Evolutionary conservation across 2,329 filamentous ascomycete genomes (phyloP).

Genomic region (Capronia americana): DNA sequence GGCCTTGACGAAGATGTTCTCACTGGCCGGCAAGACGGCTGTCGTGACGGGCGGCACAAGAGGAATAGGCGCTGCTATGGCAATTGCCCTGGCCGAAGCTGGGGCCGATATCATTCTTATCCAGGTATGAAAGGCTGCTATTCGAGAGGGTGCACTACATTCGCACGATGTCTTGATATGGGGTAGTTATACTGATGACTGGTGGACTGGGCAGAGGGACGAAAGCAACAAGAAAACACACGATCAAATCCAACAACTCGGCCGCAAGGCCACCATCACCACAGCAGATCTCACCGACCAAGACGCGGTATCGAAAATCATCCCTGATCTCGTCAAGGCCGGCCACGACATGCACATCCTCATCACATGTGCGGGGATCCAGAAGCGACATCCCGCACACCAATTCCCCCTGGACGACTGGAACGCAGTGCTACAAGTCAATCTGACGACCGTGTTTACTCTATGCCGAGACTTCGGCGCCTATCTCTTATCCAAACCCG

Average conservation of each 20-base stretch:
- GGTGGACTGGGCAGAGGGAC: conserved; percentile 44
- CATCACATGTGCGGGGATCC: conserved; percentile 86
- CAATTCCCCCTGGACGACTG: conserved; percentile 79
- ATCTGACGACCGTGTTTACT: conserved; percentile 81
- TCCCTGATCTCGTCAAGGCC: conserved; percentile 48
- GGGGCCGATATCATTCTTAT: conserved; percentile 53
- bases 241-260: conserved; percentile 47
- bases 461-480: conserved; percentile 78
- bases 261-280: conserved; percentile 52
- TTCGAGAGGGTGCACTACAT: not conserved
- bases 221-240: conserved; percentile 54
- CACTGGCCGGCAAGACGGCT: conserved; percentile 50
- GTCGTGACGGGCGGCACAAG: conserved; percentile 55
- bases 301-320: conserved; percentile 49
- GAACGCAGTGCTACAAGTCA: conserved; percentile 83
- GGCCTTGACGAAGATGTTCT: conserved; percentile 37
- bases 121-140: conserved; percentile 41
- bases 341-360: conserved; percentile 73
- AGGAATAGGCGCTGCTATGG: conserved; percentile 57
- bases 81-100: conserved; percentile 54
- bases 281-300: conserved; percentile 53
- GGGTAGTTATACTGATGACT: not conserved
- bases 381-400: conserved; percentile 76
- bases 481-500: conserved; percentile 71
- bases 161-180: not conserved